A percentile compares a stretch with the other conserved stretches of the same genome.
phyloP scores from a whole-genome alignment of 2,329 filamentous ascomycete genomes.

The Scedosporium minutisporum region DNA sequence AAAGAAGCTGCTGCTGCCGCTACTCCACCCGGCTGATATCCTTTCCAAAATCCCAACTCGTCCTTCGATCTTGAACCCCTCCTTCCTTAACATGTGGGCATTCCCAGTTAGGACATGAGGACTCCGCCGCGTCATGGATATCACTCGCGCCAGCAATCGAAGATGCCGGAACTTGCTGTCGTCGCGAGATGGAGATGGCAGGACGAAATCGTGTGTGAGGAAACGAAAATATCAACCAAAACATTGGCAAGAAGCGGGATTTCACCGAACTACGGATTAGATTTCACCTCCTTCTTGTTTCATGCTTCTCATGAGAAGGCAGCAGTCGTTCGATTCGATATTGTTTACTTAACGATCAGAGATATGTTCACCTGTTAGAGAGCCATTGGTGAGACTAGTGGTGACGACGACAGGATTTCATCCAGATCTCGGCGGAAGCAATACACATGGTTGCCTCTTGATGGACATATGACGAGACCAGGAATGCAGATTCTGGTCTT shows the following conservation, averaged over 20 bases:
- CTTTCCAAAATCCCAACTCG: not conserved
- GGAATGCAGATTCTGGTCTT: too few relatives aligned
- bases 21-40: not conserved
- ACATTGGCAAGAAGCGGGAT: not conserved
- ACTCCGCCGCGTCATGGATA: not conserved
- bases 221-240: not conserved
- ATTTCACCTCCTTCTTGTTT: not conserved
- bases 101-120: not conserved
- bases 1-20: not conserved
- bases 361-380: too few relatives aligned
- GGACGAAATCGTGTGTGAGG: too few relatives aligned
- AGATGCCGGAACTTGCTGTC: too few relatives aligned
- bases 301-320: not conserved
- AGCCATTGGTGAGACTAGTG: too few relatives aligned
- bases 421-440: too few relatives aligned
- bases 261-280: not conserved
- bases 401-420: too few relatives aligned
- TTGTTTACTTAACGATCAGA: not conserved
- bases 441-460: too few relatives aligned
- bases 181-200: too few relatives aligned
- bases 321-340: not conserved
- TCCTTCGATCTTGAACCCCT: not conserved
- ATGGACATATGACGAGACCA: too few relatives aligned
- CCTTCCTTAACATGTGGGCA: not conserved
- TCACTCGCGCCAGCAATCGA: too few relatives aligned